Base-by-base conservation (phyloP, 176 grass and related monocot species). In the Pharus latifolius region DNA sequence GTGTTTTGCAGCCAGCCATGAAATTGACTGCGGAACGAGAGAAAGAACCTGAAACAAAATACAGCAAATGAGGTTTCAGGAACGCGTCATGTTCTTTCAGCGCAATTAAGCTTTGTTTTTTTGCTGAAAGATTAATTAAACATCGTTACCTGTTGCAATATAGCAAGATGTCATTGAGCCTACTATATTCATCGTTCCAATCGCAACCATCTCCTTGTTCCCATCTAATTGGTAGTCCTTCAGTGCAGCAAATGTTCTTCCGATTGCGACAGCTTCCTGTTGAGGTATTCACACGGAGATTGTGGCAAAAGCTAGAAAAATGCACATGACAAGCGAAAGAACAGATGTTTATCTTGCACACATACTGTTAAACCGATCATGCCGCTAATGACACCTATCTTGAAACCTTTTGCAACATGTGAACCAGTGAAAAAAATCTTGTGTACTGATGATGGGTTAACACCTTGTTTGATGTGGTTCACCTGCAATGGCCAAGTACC, bases 141-240 rank as follows among this genome's bases (percentile, higher is more conserved):
- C n/a, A n/a, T 18, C 58, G 9, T 13, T 77, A 88, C 95, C 95
- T 65, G 95, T 99, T 12, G 95, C 77, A 13, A 91, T 70, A 73
- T 99, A 99, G 69, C 95, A 99, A 51, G 95, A 99, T 6, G 90
- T 83, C 89, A 99, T 99, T 10, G 95, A 99, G 6, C 95, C 95
- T 59, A 88, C 65, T 19, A 94, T 52, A 33, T 99, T 99, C 95
- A 99, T 99, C 17, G 87, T 91, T 79, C 95, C 90, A 69, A 99
- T 73, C 19, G 95, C 95, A 34, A 99, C 75, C 95, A 94, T 99
- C 85, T 99, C 95, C 58, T 99, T 99, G 62, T 99, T 99, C 66
- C 95, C 95, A 80, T 99, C 90, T 31, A 94, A 57, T 28, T 94
- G 84, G 65, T 99, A 94, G 65, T 74, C 95, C 78, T 99, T 99